phyloP scores from a whole-genome alignment of 495 filamentous ascomycete species.

The Talaromyces adpressus region DNA sequence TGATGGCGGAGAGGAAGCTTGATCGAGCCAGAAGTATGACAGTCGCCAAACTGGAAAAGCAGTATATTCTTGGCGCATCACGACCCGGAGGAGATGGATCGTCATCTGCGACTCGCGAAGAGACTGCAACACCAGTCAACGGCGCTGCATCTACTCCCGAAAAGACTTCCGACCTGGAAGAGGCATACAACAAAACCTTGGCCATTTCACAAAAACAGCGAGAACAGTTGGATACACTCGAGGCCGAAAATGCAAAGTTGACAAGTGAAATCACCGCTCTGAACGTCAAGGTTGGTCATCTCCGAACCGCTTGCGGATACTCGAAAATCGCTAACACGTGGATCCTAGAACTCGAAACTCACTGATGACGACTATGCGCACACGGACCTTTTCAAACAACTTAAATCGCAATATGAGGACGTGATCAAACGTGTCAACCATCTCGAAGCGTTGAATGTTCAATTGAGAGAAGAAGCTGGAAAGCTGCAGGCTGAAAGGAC shows the following conservation, averaged over 20 bases:
- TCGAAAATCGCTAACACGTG: conserved; percentile 8
- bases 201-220: conserved; percentile 75
- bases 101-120: conserved; percentile 49
- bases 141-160: conserved; percentile 47
- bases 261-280: conserved; percentile 70
- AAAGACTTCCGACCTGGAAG: conserved; percentile 52
- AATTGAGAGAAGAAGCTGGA: conserved; percentile 76
- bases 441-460: conserved; percentile 79
- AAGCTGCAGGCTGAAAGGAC: conserved; percentile 80
- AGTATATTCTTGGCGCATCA: conserved; percentile 64
- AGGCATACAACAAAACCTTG: conserved; percentile 63
- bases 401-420: conserved; percentile 87
- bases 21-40: conserved; percentile 81
- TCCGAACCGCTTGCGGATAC: not conserved
- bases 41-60: conserved; percentile 87
- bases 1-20: conserved; percentile 89
- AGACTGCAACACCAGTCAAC: conserved; percentile 39
- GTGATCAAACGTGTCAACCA: conserved; percentile 86
- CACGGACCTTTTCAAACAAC: conserved; percentile 85
- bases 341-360: conserved; percentile 52
- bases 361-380: conserved; percentile 90
- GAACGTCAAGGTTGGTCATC: conserved; percentile 43
- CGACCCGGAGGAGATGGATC: conserved; percentile 36
- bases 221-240: conserved; percentile 71
- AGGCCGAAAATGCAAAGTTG: conserved; percentile 72